A percentile compares a stretch with the other conserved stretches of the same genome.
phyloP scores from a whole-genome alignment of 2,329 filamentous ascomycete species.

The Periconia sp. region DNA sequence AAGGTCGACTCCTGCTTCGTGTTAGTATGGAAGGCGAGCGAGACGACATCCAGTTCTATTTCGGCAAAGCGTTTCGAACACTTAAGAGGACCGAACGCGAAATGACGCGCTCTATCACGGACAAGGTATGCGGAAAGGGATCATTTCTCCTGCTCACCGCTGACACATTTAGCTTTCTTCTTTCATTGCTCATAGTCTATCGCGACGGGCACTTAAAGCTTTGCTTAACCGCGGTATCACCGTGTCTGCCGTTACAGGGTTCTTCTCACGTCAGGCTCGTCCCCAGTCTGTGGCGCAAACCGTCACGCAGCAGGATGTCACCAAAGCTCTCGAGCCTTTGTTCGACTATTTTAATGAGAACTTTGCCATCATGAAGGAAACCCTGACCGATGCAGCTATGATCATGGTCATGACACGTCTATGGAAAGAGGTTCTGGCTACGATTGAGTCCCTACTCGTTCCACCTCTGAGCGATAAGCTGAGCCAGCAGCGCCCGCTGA shows the following conservation, averaged over 20 bases:
- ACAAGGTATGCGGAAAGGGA: conserved; percentile 68
- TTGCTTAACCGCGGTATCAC: conserved; percentile 74
- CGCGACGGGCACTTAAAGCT: conserved; percentile 73
- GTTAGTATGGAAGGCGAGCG: conserved; percentile 99
- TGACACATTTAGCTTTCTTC: conserved; percentile 68
- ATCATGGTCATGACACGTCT: conserved; percentile 95
- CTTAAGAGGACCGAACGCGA: conserved; percentile 94
- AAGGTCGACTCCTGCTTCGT: conserved; percentile 82
- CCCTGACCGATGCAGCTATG: conserved; percentile 94
- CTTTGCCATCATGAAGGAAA: conserved; percentile 98
- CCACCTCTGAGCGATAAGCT: conserved; percentile 94
- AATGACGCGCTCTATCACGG: conserved; percentile 97
- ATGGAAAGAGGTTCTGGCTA: conserved; percentile 96
- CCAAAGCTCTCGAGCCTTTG: conserved; percentile 78
- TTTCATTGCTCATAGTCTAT: conserved; percentile 89
- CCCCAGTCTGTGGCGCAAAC: conserved; percentile 53
- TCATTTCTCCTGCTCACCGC: conserved; percentile 1
- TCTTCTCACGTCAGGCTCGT: conserved; percentile 55
- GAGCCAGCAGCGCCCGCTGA: conserved; percentile 79
- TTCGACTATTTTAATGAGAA: conserved; percentile 98
- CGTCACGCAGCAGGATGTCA: conserved; percentile 72
- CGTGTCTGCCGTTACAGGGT: conserved; percentile 73
- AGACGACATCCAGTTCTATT: conserved; percentile 98
- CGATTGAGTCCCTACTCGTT: conserved; percentile 85
- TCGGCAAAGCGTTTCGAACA: conserved; percentile 93